These are phyloP conservation scores for Cucurbita argyrosperma DNA, from an alignment of 306 rosid species.

Conservation along the genomic window DNA sequence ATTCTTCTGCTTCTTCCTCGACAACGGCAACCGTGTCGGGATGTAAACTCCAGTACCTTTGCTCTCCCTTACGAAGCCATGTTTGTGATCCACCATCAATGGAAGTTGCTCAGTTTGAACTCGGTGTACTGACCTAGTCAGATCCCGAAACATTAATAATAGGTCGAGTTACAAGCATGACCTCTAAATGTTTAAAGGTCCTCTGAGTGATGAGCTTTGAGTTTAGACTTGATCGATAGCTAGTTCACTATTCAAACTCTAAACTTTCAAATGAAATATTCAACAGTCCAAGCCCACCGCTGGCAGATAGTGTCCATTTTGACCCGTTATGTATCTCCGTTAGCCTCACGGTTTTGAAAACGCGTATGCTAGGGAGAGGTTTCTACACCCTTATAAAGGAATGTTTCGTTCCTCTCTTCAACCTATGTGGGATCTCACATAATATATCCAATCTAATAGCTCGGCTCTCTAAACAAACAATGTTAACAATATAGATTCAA, in stretches of 20 bases:
- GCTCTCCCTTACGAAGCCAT: neutral
- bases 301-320: no score
- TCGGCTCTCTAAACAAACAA: neutral
- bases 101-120: neutral
- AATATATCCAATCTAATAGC: no score
- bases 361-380: no score
- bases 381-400: no score
- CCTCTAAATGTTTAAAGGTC: neutral
- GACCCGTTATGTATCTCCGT: no score
- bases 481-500: neutral
- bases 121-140: neutral
- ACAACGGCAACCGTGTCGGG: neutral
- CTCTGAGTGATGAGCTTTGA: neutral
- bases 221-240: no score
- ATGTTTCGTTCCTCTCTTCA: no score
- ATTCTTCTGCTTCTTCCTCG: neutral
- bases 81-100: neutral
- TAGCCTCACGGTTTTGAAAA: no score
- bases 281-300: no score
- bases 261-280: no score
- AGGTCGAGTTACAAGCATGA: neutral
- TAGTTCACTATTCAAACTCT: no score
- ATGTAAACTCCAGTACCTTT: constrained; percentile 3
- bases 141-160: neutral
- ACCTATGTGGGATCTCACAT: no score